Evolutionary conservation across 441 rosid species (phyloP), one percentile per base, ranked within the genome.

Genomic region (Lagerstroemia fauriei): DNA sequence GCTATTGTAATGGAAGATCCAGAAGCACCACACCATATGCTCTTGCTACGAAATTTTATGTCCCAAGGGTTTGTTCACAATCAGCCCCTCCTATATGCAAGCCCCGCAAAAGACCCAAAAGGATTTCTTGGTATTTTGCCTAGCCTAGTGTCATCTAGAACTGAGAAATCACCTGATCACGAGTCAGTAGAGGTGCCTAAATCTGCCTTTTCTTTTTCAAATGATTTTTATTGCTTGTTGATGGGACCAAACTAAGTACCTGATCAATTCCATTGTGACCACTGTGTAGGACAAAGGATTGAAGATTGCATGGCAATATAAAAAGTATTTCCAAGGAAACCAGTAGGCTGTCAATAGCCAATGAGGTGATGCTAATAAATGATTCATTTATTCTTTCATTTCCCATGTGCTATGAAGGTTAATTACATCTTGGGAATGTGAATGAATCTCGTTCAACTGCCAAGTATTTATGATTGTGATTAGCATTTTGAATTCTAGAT

Each of bases 291-390:
- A 90, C 70, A 93, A 91, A 84, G 90, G 89, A 29, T 84, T 95
- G 91, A 95, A 98, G 88, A 96, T 96, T 79, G 99, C 98, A 86
- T 95, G 99, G 98, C 98, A 96, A 88, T 95, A 96, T 78, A 91
- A 90, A 87, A 95, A 95, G 92, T 96, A 96, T 88, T 85, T 92
- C 86, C 95, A 88, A 80, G 97, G 94, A 86, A 90, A 89, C 80
- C 98, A 94, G 83, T 88, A 76, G 59, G 75, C 50, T 82, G 76
- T 84, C 68, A 86, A 86, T 83, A 79, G 86, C 68, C 82, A 85
- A 29, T 85, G 81, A 84, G 92, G 92, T 90, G 63, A 79, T 68
- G 72, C 34, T 25, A 41, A 51, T 57, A 53, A 48, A 31, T 7
- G 18, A 70, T 8, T 46, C 72, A 12, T 68, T 46, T 27, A 69